Evolutionary conservation across 768 basidiomycete species (phyloP), one percentile per base, ranked within the genome.

Genomic region (Lentinula sp.): DNA sequence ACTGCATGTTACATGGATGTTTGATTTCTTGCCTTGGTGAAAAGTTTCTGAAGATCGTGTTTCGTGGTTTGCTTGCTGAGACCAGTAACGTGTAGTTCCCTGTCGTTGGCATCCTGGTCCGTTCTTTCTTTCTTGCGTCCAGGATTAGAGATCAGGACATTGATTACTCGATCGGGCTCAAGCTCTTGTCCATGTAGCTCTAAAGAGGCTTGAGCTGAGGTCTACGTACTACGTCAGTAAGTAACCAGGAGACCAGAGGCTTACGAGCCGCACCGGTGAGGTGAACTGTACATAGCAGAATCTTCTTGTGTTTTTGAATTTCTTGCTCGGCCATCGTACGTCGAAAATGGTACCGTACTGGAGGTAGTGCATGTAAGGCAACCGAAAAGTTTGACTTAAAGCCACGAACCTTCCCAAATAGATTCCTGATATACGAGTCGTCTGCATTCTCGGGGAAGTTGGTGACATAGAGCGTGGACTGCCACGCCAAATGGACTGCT

Each of bases 271-370:
- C 60, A 93, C 95, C 0, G 93, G 91, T 18, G 85, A 85, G 1
- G 87, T 88, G 69, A 85, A 98, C 63, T 98, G 97, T 1, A 99
- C 79, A 71, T 98, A 99, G 68, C 93, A 95, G 72, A 99, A 98
- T 46, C 97, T 82, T 39, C 97, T 79, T 2, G 90, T 89, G 60
- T 77, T 85, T 73, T 95, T 96, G 80, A 93, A 95, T 70, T 97
- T 97, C 70, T 95, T 95, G 74, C 93, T 95, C 5, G 97, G 97
- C 96, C 96, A 98, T 36, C 97, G 90, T 16, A 94, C 90, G 64
- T 98, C 95, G 62, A 98, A 91, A 58, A 99, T 82, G 4, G 81
- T 83, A 9, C 97, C 97, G 73, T 90, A 95, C 94, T 97, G 60
- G 1, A 28, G 41, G 28, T 28, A 58, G 67, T 50, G 61, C 46